Percentiles rank a stretch among this genome's conserved stretches.
phyloP scores from a whole-genome alignment of 2,329 filamentous ascomycete genomes.

The Exserohilum rostratum region DNA sequence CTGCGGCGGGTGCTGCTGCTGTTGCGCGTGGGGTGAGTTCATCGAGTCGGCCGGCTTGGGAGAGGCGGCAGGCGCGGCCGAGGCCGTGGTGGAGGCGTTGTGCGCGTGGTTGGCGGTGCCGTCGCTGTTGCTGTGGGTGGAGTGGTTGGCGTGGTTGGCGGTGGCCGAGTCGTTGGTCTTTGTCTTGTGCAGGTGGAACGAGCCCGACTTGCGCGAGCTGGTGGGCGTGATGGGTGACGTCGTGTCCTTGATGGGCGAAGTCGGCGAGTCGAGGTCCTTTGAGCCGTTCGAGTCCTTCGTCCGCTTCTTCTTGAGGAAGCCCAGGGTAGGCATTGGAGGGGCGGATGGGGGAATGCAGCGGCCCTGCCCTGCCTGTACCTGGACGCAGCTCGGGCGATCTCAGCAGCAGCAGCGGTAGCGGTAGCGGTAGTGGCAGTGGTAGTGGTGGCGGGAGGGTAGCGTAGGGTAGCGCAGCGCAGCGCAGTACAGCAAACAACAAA shows the following conservation, averaged over 20 bases:
- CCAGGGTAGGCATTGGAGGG: slow-evolving; percentile 83
- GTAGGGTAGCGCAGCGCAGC: neutral
- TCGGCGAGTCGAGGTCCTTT: slow-evolving; percentile 69
- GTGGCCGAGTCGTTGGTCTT: slow-evolving; percentile 39
- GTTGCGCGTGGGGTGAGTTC: slow-evolving; percentile 44
- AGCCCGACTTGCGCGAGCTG: slow-evolving; percentile 41
- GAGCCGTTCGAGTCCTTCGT: slow-evolving; percentile 79
- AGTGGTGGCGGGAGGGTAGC: neutral
- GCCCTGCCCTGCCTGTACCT: slow-evolving; percentile 27
- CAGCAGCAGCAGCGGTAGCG: slow-evolving; percentile 8
- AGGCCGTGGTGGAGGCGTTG: slow-evolving; percentile 10
- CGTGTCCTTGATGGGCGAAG: slow-evolving; percentile 68
- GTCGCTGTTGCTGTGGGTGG: slow-evolving; percentile 7
- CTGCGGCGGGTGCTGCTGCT: slow-evolving; percentile 9
- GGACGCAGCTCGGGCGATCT: slow-evolving; percentile 13
- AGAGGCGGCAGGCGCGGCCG: slow-evolving; percentile 24
- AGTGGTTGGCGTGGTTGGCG: neutral
- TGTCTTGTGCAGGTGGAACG: slow-evolving; percentile 37
- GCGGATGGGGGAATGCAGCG: slow-evolving; percentile 23
- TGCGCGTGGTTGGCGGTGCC: slow-evolving; percentile 13
- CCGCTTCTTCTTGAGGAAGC: slow-evolving; percentile 98
- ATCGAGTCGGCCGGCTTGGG: slow-evolving; percentile 50
- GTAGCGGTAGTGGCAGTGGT: neutral
- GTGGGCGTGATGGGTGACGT: slow-evolving; percentile 42
- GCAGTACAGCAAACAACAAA: neutral